Percentiles rank a stretch among this genome's conserved stretches.
These are phyloP conservation scores for Brettanomyces naardenensis DNA, from an alignment of 805 yeast genomes.

Conservation along the genomic window DNA sequence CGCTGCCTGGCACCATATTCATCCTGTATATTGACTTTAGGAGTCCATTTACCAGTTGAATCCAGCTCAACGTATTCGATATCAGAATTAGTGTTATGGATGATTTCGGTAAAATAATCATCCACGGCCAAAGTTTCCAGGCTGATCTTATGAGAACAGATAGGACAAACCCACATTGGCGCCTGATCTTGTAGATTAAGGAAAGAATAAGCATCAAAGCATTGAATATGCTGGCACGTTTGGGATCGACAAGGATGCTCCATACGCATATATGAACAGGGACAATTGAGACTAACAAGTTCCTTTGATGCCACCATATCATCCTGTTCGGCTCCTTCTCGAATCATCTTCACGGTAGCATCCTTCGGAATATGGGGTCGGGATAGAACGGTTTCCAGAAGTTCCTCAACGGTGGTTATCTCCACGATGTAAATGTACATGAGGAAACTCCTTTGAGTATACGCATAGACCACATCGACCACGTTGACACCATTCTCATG, in stretches of 20 bases:
- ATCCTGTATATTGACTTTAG: conserved; percentile 16
- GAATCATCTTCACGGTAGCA: conserved; percentile 31
- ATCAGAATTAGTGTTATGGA: conserved; percentile 43
- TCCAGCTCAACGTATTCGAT: conserved; percentile 61
- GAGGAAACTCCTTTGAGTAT: conserved; percentile 41
- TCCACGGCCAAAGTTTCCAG: conserved; percentile 60
- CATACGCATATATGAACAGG: conserved; percentile 67
- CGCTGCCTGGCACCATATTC: too few species aligned
- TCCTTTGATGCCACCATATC: conserved; percentile 59
- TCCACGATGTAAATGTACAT: conserved; percentile 56
- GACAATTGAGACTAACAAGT: conserved; percentile 65
- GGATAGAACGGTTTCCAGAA: conserved; percentile 33
- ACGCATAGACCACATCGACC: conserved; percentile 50
- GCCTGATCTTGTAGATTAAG: conserved; percentile 69
- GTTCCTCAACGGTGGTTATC: conserved; percentile 29
- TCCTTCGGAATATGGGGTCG: conserved; percentile 47
- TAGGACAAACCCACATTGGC: conserved; percentile 85
- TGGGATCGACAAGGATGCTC: conserved; percentile 62
- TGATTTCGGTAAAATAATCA: conserved; percentile 62
- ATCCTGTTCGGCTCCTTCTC: conserved; percentile 51
- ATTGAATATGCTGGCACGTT: conserved; percentile 73
- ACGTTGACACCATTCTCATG: conserved; percentile 25
- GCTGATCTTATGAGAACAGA: conserved; percentile 51
- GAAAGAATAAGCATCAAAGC: conserved; percentile 77
- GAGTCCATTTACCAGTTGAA: conserved; percentile 69